Percentiles rank a stretch among this genome's conserved stretches.
These are phyloP conservation scores for Syzygium jambos DNA, from an alignment of 345 rosid genomes.

Conservation along the genomic window DNA sequence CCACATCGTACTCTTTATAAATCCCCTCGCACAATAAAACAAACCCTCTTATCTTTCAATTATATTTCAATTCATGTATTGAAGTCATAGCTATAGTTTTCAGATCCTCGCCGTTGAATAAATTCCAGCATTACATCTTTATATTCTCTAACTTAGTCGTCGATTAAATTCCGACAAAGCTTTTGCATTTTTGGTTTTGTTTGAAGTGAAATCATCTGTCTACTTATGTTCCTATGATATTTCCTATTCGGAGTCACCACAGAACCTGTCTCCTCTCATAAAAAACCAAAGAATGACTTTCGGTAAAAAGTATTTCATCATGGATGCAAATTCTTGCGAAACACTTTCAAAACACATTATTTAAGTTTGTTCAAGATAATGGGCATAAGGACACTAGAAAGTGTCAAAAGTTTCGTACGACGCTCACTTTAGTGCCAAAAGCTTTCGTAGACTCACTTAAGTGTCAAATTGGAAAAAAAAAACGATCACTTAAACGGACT, in stretches of 20 bases:
- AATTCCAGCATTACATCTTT: neutral
- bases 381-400: neutral
- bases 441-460: accelerated
- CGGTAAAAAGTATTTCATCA: neutral
- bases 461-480: accelerated
- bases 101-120: neutral
- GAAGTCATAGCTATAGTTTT: neutral
- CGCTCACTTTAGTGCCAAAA: neutral
- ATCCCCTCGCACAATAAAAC: neutral
- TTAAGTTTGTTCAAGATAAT: neutral
- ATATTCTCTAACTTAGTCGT: neutral
- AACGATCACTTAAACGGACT: too few relatives aligned
- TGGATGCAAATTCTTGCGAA: neutral
- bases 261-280: neutral
- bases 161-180: accelerated
- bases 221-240: neutral
- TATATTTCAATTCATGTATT: neutral
- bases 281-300: neutral
- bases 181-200: neutral
- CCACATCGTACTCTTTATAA: neutral
- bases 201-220: neutral
- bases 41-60: neutral
- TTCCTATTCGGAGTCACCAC: neutral
- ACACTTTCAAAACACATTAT: neutral
- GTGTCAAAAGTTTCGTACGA: accelerated